Percentiles rank a stretch among this genome's conserved stretches.
These are phyloP conservation scores for Cymbopogon citratus DNA, from an alignment of 176 grass and related monocot genomes.

Conservation along the genomic window DNA sequence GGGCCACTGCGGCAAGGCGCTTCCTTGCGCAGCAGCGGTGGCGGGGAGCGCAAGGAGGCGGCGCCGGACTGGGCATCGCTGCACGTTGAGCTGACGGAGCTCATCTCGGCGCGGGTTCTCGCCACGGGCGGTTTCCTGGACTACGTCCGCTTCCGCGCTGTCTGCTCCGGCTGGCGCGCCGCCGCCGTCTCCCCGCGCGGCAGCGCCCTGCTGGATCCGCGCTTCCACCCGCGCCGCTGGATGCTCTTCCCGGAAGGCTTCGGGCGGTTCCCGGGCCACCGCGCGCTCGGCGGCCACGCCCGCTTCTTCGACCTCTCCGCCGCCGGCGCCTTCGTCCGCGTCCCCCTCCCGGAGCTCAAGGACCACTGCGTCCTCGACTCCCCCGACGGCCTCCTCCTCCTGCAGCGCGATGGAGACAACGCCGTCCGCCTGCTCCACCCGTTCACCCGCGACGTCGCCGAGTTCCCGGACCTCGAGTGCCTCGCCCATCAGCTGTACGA, in stretches of 20 bases:
- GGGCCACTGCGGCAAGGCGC: not conserved
- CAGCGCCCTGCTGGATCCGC: not conserved
- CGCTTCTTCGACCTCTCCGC: slow-evolving; percentile 17
- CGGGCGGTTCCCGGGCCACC: slow-evolving; percentile 14
- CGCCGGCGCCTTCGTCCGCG: slow-evolving; percentile 6
- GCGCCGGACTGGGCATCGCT: slow-evolving; percentile 2
- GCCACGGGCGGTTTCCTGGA: not conserved
- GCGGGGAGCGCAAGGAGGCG: not conserved
- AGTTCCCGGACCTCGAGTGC: not conserved
- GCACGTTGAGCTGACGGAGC: not conserved
- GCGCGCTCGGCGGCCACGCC: not conserved
- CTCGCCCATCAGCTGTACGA: not conserved
- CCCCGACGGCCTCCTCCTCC: slow-evolving; percentile 18
- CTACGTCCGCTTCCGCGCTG: slow-evolving; percentile 16
- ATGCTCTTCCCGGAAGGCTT: slow-evolving; percentile 21
- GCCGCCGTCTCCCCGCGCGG: slow-evolving; percentile 6
- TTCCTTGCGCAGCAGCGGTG: not conserved
- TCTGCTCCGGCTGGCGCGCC: not conserved
- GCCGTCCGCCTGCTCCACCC: slow-evolving; percentile 9
- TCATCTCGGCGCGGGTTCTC: not conserved
- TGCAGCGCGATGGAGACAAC: not conserved
- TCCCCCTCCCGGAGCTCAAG: slow-evolving; percentile 12
- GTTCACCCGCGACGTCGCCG: slow-evolving; percentile 22
- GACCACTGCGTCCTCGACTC: slow-evolving; percentile 24
- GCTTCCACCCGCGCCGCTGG: slow-evolving; percentile 14